Conservation (phyloP, 2,329 filamentous ascomycete genomes). For the Aspergillus quadricinctus region DNA sequence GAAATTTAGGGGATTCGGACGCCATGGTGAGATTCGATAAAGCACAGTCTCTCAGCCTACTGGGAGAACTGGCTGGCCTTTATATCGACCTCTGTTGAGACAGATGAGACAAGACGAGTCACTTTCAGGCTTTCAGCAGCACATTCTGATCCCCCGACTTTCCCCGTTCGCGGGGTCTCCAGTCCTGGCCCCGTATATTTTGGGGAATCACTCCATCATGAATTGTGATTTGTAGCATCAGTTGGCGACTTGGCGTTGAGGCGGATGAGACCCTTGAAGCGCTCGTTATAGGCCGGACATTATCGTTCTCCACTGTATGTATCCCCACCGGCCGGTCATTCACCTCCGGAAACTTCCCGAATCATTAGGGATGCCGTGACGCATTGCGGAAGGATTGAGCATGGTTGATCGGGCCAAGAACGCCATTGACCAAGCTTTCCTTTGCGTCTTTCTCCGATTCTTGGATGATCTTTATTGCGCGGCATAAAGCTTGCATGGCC, state of each 20-base stretch:
- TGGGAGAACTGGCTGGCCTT: not conserved
- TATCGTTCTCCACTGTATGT: not conserved
- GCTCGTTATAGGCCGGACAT: not conserved
- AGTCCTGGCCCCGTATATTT: not conserved
- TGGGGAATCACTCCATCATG: not conserved
- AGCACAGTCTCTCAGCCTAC: not conserved
- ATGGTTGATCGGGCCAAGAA: not conserved
- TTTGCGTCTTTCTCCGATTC: not conserved
- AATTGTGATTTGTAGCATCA: not conserved
- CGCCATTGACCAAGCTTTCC: not conserved
- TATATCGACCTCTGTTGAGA: not conserved
- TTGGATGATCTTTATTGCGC: not conserved
- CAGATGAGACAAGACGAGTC: not conserved
- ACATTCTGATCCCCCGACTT: not conserved
- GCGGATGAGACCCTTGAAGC: not conserved
- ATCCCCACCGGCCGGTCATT: not conserved
- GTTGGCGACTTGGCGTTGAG: not conserved
- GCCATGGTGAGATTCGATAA: not conserved
- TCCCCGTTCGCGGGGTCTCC: not conserved
- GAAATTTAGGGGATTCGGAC: not conserved
- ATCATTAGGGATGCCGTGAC: not conserved
- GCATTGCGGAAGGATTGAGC: not conserved
- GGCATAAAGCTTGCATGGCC: not conserved
- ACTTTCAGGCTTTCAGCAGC: not conserved
- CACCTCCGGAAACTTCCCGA: not conserved